Conservation (phyloP, 1,284 basidiomycete species). For the Pseudozyma thailandica region DNA sequence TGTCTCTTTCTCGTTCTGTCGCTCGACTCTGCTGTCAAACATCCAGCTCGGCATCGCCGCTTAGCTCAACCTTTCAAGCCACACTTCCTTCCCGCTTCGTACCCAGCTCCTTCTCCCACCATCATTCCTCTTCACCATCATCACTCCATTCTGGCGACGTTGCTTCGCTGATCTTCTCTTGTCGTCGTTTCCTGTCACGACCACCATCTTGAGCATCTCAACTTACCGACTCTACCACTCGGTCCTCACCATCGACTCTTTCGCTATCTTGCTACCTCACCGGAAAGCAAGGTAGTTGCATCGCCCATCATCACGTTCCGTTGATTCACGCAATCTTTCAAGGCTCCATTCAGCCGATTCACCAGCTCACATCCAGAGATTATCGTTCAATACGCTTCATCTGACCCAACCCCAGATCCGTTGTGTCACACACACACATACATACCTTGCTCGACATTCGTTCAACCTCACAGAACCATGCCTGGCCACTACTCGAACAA, state of each 20-base stretch:
- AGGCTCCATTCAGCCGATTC: slow-evolving; percentile 47
- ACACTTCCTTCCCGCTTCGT: neutral
- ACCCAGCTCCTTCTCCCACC: neutral
- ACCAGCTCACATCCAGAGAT: neutral
- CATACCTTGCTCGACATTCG: too few species aligned
- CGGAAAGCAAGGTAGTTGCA: slow-evolving; percentile 4
- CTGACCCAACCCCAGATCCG: neutral
- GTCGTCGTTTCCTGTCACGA: slow-evolving; percentile 24
- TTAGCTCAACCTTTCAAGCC: slow-evolving; percentile 2
- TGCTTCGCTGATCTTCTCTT: slow-evolving; percentile 20
- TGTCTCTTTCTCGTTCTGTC: slow-evolving; percentile 1
- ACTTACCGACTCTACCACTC: neutral
- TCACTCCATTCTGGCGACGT: slow-evolving; percentile 19
- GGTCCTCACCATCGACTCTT: neutral
- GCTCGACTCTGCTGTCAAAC: neutral
- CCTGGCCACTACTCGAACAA: slow-evolving; percentile 22
- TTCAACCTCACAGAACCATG: slow-evolving; percentile 9
- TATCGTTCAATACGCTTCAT: slow-evolving; percentile 5
- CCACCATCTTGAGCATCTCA: neutral
- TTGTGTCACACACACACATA: too few species aligned
- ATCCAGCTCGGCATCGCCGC: neutral
- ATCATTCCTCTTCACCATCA: slow-evolving; percentile 2
- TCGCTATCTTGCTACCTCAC: slow-evolving; percentile 5
- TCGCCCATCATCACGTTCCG: slow-evolving; percentile 1
- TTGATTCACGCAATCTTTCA: neutral